phyloP scores from a whole-genome alignment of 202 grass and related monocot genomes.

The Hordeum pubiflorum region DNA sequence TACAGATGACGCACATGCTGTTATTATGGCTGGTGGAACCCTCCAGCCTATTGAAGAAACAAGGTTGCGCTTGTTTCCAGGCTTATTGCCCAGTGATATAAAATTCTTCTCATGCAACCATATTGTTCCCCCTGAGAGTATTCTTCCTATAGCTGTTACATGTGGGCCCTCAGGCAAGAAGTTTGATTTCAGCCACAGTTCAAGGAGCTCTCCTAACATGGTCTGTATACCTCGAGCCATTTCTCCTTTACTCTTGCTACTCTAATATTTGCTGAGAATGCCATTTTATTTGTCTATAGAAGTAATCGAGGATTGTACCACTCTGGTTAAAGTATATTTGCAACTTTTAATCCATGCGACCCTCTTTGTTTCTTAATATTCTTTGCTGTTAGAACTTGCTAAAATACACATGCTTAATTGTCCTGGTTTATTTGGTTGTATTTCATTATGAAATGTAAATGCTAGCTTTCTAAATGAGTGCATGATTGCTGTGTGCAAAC shows the following conservation, averaged over 20 bases:
- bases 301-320: not conserved
- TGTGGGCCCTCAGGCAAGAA: slow-evolving; percentile 76
- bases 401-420: not conserved
- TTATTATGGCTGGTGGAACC: slow-evolving; percentile 79
- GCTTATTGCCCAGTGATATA: slow-evolving; percentile 38
- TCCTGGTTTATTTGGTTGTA: not conserved
- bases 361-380: not conserved
- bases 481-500: not conserved
- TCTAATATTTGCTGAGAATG: not conserved
- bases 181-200: slow-evolving; percentile 96
- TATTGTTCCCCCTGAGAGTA: slow-evolving; percentile 86
- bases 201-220: slow-evolving; percentile 67
- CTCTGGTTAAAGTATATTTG: not conserved
- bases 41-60: slow-evolving; percentile 98
- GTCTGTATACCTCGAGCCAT: slow-evolving; percentile 23
- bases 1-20: slow-evolving; percentile 50
- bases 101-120: slow-evolving; percentile 85
- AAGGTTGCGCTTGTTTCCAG: slow-evolving; percentile 68
- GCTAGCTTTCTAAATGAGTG: not conserved
- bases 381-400: not conserved
- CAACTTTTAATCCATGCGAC: not conserved
- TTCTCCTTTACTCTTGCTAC: not conserved
- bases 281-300: not conserved
- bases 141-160: slow-evolving; percentile 83
- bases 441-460: not conserved